These are phyloP conservation scores for Arabidopsis suecica DNA, from an alignment of 345 rosid species.

Conservation along the genomic window DNA sequence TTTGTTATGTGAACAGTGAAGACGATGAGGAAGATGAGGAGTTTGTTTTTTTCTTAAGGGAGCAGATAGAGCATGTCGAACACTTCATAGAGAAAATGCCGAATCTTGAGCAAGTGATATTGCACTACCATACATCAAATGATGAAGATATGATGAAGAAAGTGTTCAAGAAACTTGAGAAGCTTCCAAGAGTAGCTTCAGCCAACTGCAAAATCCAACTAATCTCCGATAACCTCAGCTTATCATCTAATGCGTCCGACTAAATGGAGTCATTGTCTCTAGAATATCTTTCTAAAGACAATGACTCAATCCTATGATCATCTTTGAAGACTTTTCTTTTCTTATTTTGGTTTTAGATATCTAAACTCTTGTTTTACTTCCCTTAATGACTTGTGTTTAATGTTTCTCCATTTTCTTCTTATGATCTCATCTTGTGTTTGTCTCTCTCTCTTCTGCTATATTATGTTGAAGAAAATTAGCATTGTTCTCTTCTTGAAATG, in stretches of 20 bases:
- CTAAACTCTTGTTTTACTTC: background rate
- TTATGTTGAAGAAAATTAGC: background rate
- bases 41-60: background rate
- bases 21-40: background rate
- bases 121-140: background rate
- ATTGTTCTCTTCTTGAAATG: too few relatives aligned
- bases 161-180: background rate
- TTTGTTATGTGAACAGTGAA: background rate
- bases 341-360: background rate
- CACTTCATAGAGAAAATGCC: background rate
- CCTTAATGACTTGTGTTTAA: background rate
- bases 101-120: background rate
- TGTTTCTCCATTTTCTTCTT: background rate
- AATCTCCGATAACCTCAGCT: background rate
- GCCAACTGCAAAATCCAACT: background rate
- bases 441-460: background rate
- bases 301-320: background rate
- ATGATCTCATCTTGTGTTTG: background rate
- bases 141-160: background rate
- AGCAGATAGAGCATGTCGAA: background rate
- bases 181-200: background rate
- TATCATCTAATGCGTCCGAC: background rate
- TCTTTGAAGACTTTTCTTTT: background rate
- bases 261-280: background rate
- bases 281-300: background rate